Evolutionary conservation across 73 alveolate species (phyloP).

Genomic region (Paramecium tetraurelia): DNA sequence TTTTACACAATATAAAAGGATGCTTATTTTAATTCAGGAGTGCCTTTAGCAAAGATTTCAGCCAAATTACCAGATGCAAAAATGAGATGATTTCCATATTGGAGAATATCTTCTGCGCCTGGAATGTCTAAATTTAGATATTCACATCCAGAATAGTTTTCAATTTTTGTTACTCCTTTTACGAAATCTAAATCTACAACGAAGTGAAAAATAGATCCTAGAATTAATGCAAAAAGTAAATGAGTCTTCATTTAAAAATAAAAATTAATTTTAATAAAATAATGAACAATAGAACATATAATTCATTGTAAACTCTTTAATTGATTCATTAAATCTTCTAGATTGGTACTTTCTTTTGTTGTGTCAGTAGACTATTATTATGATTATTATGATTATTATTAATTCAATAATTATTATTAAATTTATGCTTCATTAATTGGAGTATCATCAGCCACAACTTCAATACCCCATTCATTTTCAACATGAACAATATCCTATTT

Average conservation of each 20-base stretch:
- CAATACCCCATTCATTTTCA: constrained; percentile 78
- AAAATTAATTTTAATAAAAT: not conserved
- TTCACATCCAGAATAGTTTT: not conserved
- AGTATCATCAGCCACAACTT: constrained; percentile 62
- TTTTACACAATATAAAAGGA: not conserved
- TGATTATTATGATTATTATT: not conserved
- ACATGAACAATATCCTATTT: not conserved
- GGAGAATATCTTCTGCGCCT: not conserved
- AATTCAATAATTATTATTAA: not conserved
- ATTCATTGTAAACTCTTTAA: not conserved
- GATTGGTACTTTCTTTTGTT: not conserved
- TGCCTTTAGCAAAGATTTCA: not conserved
- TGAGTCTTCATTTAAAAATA: not conserved
- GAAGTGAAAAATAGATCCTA: not conserved
- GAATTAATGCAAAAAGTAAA: not conserved
- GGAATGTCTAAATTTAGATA: not conserved
- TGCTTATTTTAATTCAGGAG: not conserved
- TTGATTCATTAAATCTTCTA: not conserved
- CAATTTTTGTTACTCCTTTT: not conserved
- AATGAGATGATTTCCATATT: not conserved
- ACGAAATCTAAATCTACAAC: not conserved
- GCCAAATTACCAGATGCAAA: not conserved
- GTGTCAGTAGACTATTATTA: not conserved
- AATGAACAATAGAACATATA: not conserved
- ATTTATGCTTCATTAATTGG: not conserved